Evolutionary conservation across 352 stramenopile species (phyloP), one percentile per base, ranked within the genome.

Genomic region (Phytophthora lateralis): DNA sequence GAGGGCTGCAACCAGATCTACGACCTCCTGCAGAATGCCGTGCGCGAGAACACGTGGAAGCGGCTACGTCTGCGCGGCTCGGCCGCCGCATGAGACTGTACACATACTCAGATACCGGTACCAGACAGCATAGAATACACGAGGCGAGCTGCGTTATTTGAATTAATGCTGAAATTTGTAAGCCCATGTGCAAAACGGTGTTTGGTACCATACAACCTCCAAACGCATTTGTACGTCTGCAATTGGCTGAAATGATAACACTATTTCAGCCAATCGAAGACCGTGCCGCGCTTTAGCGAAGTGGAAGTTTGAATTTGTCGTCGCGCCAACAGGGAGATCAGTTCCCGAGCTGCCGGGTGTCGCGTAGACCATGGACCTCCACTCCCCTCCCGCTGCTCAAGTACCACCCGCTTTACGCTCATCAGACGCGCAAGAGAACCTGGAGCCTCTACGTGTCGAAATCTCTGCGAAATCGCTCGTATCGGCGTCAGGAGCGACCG

Each of bases 1-100:
- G 80, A 92, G 17, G 88, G 84, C 30, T 91, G 84, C 62, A 84
- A 88, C 66, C 80, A 95, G 64, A 89, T 96, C 60, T 90, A 91
- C 72, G 85, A 94, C 44, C 57, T 94, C 49, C 59, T 94, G 39
- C 81, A 96, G 64, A 91, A 88, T 60, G 85, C 86, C n/a, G 85
- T 96, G 60, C 82, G 84, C 20, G 86, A 95, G 42, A 84, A 95
- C 56, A 89, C 83, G 57, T 92, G 81, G 83, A 90, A 90, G 66
- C 78, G 79, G 30, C 68, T 95, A 52, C 80, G 81, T 58, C 57
- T 82, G 37, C 79, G 79, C 26, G 73, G 77, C 55, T 77, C 75
- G 5, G 70, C 68, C 2, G 41, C 56, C 27, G 69, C 79, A 55
- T 88, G 30, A 61, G 47, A 48, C 54, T 63, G 43, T 63, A 55